These are phyloP conservation scores for Choanephora cucurbitarum DNA, from an alignment of 371 early-diverging fungal genomes.

Conservation along the genomic window DNA sequence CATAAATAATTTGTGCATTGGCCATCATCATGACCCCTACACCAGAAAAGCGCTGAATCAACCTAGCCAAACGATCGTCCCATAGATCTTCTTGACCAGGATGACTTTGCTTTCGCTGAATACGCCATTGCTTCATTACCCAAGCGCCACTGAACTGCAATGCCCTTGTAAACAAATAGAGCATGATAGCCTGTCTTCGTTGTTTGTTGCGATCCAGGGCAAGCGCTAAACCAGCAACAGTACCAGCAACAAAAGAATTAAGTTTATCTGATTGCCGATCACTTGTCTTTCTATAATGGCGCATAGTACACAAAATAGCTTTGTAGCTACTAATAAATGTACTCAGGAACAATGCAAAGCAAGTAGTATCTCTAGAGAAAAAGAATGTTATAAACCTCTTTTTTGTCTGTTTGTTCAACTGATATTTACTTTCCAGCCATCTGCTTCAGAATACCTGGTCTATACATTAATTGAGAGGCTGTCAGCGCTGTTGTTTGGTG, in stretches of 20 bases:
- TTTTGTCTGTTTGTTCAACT: not conserved
- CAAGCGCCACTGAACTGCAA: constrained; percentile 73
- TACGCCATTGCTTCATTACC: constrained; percentile 66
- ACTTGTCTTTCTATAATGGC: constrained; percentile 49
- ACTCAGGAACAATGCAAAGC: constrained; percentile 84
- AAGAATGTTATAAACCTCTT: not conserved
- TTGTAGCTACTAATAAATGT: constrained; percentile 80
- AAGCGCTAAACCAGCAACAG: constrained; percentile 72
- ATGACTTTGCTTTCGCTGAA: constrained; percentile 37
- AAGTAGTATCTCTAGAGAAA: constrained; percentile 63
- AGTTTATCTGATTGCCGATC: constrained; percentile 56
- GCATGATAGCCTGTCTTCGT: constrained; percentile 75
- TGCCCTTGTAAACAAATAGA: constrained; percentile 79
- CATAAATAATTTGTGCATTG: constrained; percentile 63
- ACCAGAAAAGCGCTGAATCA: constrained; percentile 55
- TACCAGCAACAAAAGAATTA: constrained; percentile 80
- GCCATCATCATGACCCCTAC: constrained; percentile 70
- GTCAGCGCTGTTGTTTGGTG: not conserved
- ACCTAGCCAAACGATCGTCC: constrained; percentile 59
- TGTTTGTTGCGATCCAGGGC: constrained; percentile 69
- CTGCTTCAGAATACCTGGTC: constrained; percentile 60
- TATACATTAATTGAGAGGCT: not conserved
- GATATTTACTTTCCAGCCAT: constrained; percentile 54
- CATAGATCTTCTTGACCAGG: constrained; percentile 27
- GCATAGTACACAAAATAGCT: constrained; percentile 71